Base-by-base conservation (phyloP, 208 protist genomes). In the Wallacemonas collosoma region DNA sequence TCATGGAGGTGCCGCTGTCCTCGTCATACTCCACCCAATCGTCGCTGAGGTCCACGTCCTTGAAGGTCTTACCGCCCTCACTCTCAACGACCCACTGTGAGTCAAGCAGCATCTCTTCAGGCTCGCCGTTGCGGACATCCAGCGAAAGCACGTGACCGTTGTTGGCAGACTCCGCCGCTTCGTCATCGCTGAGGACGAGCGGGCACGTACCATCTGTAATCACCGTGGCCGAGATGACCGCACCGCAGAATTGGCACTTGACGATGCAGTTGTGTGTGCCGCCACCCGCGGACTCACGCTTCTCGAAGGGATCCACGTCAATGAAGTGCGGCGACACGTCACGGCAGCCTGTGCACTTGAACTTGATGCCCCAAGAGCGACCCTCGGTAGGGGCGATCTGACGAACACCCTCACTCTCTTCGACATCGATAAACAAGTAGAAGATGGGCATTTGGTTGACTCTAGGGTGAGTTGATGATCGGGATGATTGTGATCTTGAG, bases 21-120 rank as follows among this genome's bases (percentile, higher is more conserved):
- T 91, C 86, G 66, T 93, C 90, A 73, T 91, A 95, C 26, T 93
- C 90, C 70, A 79, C 83, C 87, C 87, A 95, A 61, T 92, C 87
- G 12, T 68, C 63, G 39, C 77, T 85, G 26, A 95, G 68, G 68
- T 95, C 87, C 2, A 80, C 87, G 35, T 81, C 75, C 50, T 79
- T 73, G 65, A 93, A 91, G 12, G 36, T 35, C 47, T 64, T 60
- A 2, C 57, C 75, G 41, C 73, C 77, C 38, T 61, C 64, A 48
- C 64, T 45, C 67, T 76, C 68, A 2, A 89, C 84, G 1, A 76
- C 71, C 88, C 90, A 95, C 68, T 89, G 73, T 11, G 83, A 73
- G 71, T 93, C 82, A 1, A 95, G 47, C 79, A 82, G 68, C 62
- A 93, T 69, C 68, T 86, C 83, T 48, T 72, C 74, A 6, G 90